phyloP scores from a whole-genome alignment of 2,329 filamentous ascomycete species.

The Grosmannia penicillata region DNA sequence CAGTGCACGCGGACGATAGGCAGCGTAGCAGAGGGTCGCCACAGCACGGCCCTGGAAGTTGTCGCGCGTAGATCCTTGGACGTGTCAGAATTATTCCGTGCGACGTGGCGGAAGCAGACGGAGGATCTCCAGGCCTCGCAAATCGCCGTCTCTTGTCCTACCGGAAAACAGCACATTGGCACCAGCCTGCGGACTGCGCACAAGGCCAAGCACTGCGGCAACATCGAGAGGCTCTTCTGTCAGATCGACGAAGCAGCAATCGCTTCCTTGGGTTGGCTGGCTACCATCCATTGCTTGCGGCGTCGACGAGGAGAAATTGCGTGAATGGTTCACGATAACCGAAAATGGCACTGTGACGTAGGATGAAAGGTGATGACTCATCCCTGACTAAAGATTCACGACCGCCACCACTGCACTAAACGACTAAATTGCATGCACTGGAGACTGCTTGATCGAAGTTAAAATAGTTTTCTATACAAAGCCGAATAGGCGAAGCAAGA shows the following conservation, averaged over 20 bases:
- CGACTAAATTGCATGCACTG: too few relatives aligned
- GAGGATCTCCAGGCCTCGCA: too few relatives aligned
- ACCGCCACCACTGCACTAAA: too few relatives aligned
- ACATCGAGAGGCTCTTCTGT: slow-evolving; percentile 47
- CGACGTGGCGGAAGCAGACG: neutral
- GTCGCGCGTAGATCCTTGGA: slow-evolving; percentile 59
- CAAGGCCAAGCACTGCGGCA: slow-evolving; percentile 43
- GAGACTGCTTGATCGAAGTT: too few relatives aligned
- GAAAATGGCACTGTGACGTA: too few relatives aligned
- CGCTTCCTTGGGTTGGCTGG: slow-evolving; percentile 5
- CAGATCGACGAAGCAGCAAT: slow-evolving; percentile 50
- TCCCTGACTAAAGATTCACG: too few relatives aligned
- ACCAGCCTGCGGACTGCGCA: slow-evolving; percentile 59
- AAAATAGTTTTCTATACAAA: too few relatives aligned
- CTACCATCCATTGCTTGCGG: too few relatives aligned
- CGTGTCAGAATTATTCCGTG: slow-evolving; percentile 8
- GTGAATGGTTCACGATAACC: too few relatives aligned
- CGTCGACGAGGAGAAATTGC: too few relatives aligned
- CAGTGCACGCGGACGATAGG: slow-evolving; percentile 58
- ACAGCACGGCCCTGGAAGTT: slow-evolving; percentile 59
- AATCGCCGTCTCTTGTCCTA: slow-evolving; percentile 12
- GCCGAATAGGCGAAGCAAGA: too few relatives aligned
- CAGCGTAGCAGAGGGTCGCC: slow-evolving; percentile 58
- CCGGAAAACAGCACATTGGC: slow-evolving; percentile 67
- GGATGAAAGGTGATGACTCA: too few relatives aligned